Evolutionary conservation across 2,329 filamentous ascomycete species (phyloP), one percentile per base, ranked within the genome.

Genomic region (Aspergillus uvarum): DNA sequence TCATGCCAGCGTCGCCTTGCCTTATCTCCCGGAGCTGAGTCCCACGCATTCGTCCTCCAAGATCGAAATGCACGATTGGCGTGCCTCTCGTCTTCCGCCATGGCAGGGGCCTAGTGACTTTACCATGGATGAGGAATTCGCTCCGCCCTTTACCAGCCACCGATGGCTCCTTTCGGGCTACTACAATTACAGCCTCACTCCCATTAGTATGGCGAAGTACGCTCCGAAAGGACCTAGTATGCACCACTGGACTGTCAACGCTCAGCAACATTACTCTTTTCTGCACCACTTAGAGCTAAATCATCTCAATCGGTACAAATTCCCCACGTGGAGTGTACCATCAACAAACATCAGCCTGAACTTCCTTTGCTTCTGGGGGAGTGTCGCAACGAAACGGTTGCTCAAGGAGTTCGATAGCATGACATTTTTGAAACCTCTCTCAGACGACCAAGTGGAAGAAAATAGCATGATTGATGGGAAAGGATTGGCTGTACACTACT

Each of bases 321-420:
- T 83, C 60, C 66, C 74, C 10, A 54, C 72, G 19, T 75, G 73
- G 72, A 78, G 82, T 58, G 82, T 83, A 50, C 77, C 81, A 16
- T 81, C 80, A 29, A 74, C 77, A 54, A 76, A 82, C 24, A 78
- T 84, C 66, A 84, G 81, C 51, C 80, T 83, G 31, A 83, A 85
- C 64, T 83, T 87, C 63, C 74, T 82, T 47, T 82, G 80, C 48
- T 78, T 86, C 53, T 79, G 81, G 74, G 82, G 82, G n/a, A 82
- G 85, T 64, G 80, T 83, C 48, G 75, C 77, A n/a, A 70, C 72
- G 35, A 77, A 82, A 58, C 74, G 81, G 14, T 53, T 57, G 4
- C 58, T 65, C 38, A 81, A 82, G 2, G 77, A 82, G 26, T 67
- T 77, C 3, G 74, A 60, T 77, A 78, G 60, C 75, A 77, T 44